Evolutionary conservation across 2,329 filamentous ascomycete species (phyloP), one percentile per base, ranked within the genome.

Genomic region (Aspergillus brasiliensis): DNA sequence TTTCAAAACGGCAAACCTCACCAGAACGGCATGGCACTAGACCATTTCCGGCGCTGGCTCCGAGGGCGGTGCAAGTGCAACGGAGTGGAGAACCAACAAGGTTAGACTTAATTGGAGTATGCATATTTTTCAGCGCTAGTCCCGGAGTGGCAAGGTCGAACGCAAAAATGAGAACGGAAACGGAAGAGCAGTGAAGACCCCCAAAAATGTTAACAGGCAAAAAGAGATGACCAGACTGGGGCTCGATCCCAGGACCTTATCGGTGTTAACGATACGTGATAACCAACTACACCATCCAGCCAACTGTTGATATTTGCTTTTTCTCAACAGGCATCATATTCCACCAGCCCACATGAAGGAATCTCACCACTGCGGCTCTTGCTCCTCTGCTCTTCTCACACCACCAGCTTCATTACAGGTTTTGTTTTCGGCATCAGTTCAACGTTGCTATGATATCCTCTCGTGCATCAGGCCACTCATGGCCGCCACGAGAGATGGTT

Each of bases 241-340:
- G 61, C 51, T 70, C 60, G 68, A 70, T 66, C 68, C 67, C 63
- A 67, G 65, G 68, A 70, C 68, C 68, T 70, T 69, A 65, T 69
- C 67, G 65, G 69, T 73, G 71, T 73, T 71, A 73, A 71, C 68
- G 70, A 72, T 69, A 72, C 68, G 71, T 71, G 71, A 73, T 72
- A 69, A 73, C 58, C 58, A 60, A 60, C 58, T 60, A 60, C 58
- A 56, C 58, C 58, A 60, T 52, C 58, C 58, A 31, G 58, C 58
- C 58, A 58, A 19, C 10, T 25, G 25, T 46, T 44, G 38, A 21
- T 31, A 5, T 13, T 21, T 10, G 25, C 17, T 27, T 7, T 10
- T 8, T 11, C 11, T 34, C 0, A 13, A 13, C 11, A 5, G 31
- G 2, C 1, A 13, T 34, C 6, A 34, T 34, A 11, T 34, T 15